A percentile compares a stretch with the other conserved stretches of the same genome.
phyloP scores from a whole-genome alignment of 73 alveolate species.

The Paramecium sexaurelia region DNA sequence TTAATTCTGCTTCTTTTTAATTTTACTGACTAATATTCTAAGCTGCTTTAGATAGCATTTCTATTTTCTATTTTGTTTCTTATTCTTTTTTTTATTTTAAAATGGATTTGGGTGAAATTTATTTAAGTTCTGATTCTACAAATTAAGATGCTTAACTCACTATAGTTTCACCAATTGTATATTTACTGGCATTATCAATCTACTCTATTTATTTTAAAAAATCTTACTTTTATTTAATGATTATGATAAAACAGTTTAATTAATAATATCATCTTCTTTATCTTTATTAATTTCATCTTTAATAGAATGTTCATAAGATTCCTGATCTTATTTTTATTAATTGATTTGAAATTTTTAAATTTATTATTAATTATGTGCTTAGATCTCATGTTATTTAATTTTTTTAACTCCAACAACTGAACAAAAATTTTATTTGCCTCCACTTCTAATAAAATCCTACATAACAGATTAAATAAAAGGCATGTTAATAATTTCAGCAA shows the following conservation, averaged over 20 bases:
- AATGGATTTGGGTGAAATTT: not conserved
- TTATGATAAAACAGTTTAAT: not conserved
- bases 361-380: not conserved
- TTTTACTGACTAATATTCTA: not conserved
- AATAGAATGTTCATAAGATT: conserved; percentile 20
- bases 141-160: conserved; percentile 8
- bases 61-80: not conserved
- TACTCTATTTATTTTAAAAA: not conserved
- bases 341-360: not conserved
- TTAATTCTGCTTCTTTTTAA: not conserved
- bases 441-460: conserved; percentile 50
- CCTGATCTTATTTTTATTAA: not conserved
- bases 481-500: conserved; percentile 18
- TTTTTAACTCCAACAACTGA: conserved; percentile 35
- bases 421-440: not conserved
- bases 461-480: conserved; percentile 28
- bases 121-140: not conserved
- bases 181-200: conserved; percentile 25
- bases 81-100: conserved; percentile 3
- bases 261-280: not conserved
- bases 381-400: not conserved
- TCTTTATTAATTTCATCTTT: not conserved
- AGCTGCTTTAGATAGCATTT: not conserved
- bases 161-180: conserved; percentile 1
- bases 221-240: conserved; percentile 6